Evolutionary conservation across 2,329 filamentous ascomycete genomes (phyloP), one percentile per base, ranked within the genome.

Genomic region (Sporothrix schenckii): DNA sequence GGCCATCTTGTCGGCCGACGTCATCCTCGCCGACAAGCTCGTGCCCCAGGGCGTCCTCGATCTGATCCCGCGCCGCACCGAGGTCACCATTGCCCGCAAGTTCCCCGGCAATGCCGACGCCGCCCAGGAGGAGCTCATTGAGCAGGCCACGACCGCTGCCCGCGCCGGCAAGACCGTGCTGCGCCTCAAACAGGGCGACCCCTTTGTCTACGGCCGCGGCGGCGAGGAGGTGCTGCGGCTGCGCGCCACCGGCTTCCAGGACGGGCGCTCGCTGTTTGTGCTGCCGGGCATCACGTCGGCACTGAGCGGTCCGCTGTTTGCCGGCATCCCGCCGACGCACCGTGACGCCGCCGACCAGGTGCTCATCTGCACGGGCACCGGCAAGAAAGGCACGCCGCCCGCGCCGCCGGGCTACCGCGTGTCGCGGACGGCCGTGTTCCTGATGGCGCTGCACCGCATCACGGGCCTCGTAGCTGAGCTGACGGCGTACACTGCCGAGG

Each of bases 61-160:
- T 74, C 87, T 99, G 19, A 91, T 98, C 70, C 95, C 95, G 1
- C 92, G 95, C 49, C 88, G 94, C 69, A 97, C 94, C 10, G 90
- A 91, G 11, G 90, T 98, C 14, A 89, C 92, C 76, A 99, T 99
- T 75, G 94, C 95, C 4, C 91, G 94, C 77, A 99, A 99, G 79
- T 99, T 99, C 80, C 95, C 95, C 0, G 95, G 95, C 27, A 98
- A 99, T 80, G 95, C 95, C 53, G 95, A 99, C 75, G 88, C 89
- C 58, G 95, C 95, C 0, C 95, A 99, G 78, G 89, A 94, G 77
- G 95, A 99, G 80, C 88, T 99, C 4, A 86, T 97, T 2, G 85
- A 89, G 68, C 86, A 92, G 75, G 95, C 93, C 0, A 83, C 97
- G 2, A 87, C 87, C 2, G 93, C 89, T 2, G 83, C 84, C 19